A percentile compares a stretch with the other conserved stretches of the same genome.
Evolutionary conservation across 2,329 filamentous ascomycete species (phyloP).

Genomic region (Neonectria hederae): DNA sequence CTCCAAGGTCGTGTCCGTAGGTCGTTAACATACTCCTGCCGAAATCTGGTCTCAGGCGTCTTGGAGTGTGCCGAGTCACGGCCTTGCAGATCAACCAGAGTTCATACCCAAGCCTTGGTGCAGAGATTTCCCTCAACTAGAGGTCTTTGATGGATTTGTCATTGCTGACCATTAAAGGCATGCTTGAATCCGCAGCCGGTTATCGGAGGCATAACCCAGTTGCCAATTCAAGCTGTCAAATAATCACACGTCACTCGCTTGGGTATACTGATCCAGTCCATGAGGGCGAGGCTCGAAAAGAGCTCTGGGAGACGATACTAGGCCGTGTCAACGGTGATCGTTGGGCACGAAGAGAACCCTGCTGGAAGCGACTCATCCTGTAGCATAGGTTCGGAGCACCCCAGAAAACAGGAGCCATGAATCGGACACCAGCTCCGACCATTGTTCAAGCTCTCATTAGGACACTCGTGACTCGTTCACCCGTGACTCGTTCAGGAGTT

Average conservation of each 20-base stretch:
- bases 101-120: background rate
- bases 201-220: background rate
- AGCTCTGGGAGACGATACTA: background rate
- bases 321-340: background rate
- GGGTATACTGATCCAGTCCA: background rate
- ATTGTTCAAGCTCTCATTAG: background rate
- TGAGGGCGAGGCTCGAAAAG: background rate
- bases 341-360: background rate
- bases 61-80: constrained; percentile 1
- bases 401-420: background rate
- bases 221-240: background rate
- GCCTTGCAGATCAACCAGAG: background rate
- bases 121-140: constrained; percentile 16
- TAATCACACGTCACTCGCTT: background rate
- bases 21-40: constrained; percentile 10
- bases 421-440: background rate
- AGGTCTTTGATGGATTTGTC: background rate
- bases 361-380: background rate
- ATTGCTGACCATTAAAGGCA: constrained; percentile 2
- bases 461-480: background rate
- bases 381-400: background rate
- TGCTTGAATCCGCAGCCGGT: background rate
- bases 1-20: constrained; percentile 17
- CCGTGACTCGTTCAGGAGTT: background rate
- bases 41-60: constrained; percentile 5